phyloP scores from a whole-genome alignment of 2,329 filamentous ascomycete genomes.

The Drechslerella coelobrocha region DNA sequence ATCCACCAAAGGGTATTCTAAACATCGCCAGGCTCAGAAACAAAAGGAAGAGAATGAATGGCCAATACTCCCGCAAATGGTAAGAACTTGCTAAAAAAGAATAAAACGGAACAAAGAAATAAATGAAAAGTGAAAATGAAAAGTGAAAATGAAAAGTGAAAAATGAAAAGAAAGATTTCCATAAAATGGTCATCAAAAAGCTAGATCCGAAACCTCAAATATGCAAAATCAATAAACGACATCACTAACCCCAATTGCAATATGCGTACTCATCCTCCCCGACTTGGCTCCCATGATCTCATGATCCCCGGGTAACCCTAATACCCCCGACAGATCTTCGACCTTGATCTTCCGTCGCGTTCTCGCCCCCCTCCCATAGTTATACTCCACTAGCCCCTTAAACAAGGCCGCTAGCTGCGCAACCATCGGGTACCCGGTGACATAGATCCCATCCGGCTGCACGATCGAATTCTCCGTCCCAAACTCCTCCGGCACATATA shows the following conservation, averaged over 20 bases:
- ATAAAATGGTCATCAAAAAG: neutral
- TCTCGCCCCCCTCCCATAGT: constrained; percentile 37
- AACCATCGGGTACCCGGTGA: constrained; percentile 44
- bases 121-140: neutral
- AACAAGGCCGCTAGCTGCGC: constrained; percentile 27
- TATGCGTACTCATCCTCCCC: constrained; percentile 15
- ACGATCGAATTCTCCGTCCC: constrained; percentile 36
- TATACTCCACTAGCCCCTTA: constrained; percentile 37
- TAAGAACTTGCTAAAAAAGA: neutral
- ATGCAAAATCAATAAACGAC: constrained; percentile 10
- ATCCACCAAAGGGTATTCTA: no score
- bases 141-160: neutral
- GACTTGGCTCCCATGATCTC: constrained; percentile 16
- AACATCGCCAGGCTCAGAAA: no score
- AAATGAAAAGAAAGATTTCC: neutral
- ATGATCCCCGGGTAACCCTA: constrained; percentile 31
- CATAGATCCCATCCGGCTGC: constrained; percentile 31
- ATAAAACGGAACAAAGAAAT: constrained; percentile 1
- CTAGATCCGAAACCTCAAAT: constrained; percentile 2
- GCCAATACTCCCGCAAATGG: no score
- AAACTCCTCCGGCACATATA: constrained; percentile 39
- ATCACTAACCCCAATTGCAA: constrained; percentile 35
- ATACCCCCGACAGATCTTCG: constrained; percentile 21
- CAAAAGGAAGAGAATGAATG: no score
- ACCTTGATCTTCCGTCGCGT: constrained; percentile 19